Evolutionary conservation across 257 asterid species (phyloP).

Genomic region (Datura wrightii): DNA sequence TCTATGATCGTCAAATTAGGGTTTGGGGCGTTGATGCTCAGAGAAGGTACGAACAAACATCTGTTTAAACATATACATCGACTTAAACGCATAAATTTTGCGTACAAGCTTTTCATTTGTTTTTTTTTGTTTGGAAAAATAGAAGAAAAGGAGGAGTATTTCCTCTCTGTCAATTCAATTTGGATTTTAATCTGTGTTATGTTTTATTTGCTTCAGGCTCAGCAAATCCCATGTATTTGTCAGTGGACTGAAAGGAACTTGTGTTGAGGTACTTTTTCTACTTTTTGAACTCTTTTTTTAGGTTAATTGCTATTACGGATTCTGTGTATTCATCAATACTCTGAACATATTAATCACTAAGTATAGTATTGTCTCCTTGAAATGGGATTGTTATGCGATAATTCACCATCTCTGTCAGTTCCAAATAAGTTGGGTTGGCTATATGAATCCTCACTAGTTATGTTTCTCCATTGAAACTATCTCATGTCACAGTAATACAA

Average conservation of each 20-base stretch:
- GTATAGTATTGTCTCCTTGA: neutral
- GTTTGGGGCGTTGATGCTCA: constrained; percentile 99
- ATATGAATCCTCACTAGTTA: neutral
- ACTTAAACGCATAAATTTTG: neutral
- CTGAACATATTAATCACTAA: neutral
- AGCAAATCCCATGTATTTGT: constrained; percentile 90
- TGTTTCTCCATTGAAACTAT: neutral
- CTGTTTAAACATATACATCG: neutral
- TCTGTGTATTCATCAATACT: neutral
- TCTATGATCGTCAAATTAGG: constrained; percentile 99
- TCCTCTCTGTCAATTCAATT: neutral
- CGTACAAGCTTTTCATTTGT: neutral
- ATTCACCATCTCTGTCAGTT: neutral
- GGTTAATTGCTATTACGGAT: neutral
- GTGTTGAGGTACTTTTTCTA: constrained; percentile 65
- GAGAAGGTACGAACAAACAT: constrained; percentile 56
- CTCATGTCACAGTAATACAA: neutral
- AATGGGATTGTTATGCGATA: neutral
- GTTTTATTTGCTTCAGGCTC: constrained; percentile 50
- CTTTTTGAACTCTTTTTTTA: neutral
- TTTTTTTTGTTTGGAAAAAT: neutral
- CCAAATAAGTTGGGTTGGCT: neutral
- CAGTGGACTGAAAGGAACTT: constrained; percentile 87
- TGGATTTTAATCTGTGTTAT: neutral
- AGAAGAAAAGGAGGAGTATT: neutral